Evolutionary conservation across 2,329 filamentous ascomycete species (phyloP), one percentile per base, ranked within the genome.

Genomic region (Amphichorda felina): DNA sequence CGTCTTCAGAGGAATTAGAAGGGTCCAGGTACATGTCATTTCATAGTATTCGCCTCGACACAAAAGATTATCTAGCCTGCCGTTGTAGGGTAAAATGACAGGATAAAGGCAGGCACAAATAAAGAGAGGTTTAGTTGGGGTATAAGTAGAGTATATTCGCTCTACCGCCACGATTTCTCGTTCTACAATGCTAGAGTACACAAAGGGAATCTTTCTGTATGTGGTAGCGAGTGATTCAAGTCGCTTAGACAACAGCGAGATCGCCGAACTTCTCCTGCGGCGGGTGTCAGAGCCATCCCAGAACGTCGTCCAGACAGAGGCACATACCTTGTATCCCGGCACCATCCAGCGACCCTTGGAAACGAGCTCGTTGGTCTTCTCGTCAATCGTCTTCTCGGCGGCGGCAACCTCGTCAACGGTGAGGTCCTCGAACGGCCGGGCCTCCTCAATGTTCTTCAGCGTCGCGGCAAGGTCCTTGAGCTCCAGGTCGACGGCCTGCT

Each of bases 321-420:
- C 40, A 57, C 80, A 53, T 70, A 89, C 89, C 86, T 95, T 94
- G 83, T 98, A 98, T 60, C 91, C 91, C 45, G 91, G 88, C 57
- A 94, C 88, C 70, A 80, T 76, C 91, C 91, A 98, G 78, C 87
- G 85, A 63, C 89, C 89, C 81, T 93, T 95, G 64, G 85, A 85
- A 47, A 98, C 88, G 60, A 98, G 78, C 68, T 91, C 79, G 54
- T 79, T 69, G 52, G 89, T 94, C 75, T 93, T 93, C 77, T 94
- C 79, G 69, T 96, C 89, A 63, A 98, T 95, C 49, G 94, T 89
- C 53, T 91, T 88, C 63, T 88, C 85, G 52, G 89, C 91, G 50
- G 84, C 78, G 43, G 84, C 85, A 62, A 98, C 83, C 57, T 98
- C 91, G 62, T 96, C 91, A 86, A 94, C 88, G 61, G 91, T 96